Base-by-base conservation (phyloP, 805 yeast genomes). In the Saccharomyces cerevisiae region DNA sequence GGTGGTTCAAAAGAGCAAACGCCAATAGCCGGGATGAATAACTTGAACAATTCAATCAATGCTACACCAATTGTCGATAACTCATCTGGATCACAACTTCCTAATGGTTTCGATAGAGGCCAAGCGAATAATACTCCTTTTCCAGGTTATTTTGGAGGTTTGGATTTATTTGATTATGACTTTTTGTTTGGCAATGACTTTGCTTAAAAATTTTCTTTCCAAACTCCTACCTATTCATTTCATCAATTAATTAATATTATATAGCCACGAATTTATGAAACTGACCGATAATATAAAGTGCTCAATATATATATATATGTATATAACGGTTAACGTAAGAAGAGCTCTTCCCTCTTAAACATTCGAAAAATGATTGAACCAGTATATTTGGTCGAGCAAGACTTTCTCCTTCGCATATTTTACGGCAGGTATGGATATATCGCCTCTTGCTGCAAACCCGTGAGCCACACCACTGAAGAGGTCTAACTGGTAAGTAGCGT, bases 391-490 rank as follows among this genome's bases (percentile, higher is more conserved):
- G 58, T 74, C 77, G 6, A 30, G 47, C 46, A 85, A 71, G 1
- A 84, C 75, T 74, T 84, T 85, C 57, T 85, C 86, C 68, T 78
- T 82, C 46, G 95, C 89, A 60, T 83, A 83, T 60, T 69, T 75
- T 54, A 79, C 80, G 32, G 61, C 67, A 24, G 85, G 84, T 55
- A 73, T 72, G 10, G 72, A 57, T 32, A 78, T 58, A 66, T 90
- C 96, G 54, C 95, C 96, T 72, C 87, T 85, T 47, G 79, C 83
- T 22, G 96, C 81, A 68, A 76, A 91, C 0, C 97, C 97, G 68
- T 91, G 97, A 3, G 67, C 26, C 26, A 79, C 84, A 53, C 85
- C 85, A 31, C 84, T 67, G 68, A 80, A 85, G 48, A 87, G 65
- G 55, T 83, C 80, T 27, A 85, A 61, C 70, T 80, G 83, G 73